A percentile compares a stretch with the other conserved stretches of the same genome.
phyloP scores from a whole-genome alignment of 2,329 filamentous ascomycete species.

The Cercospora zeina region DNA sequence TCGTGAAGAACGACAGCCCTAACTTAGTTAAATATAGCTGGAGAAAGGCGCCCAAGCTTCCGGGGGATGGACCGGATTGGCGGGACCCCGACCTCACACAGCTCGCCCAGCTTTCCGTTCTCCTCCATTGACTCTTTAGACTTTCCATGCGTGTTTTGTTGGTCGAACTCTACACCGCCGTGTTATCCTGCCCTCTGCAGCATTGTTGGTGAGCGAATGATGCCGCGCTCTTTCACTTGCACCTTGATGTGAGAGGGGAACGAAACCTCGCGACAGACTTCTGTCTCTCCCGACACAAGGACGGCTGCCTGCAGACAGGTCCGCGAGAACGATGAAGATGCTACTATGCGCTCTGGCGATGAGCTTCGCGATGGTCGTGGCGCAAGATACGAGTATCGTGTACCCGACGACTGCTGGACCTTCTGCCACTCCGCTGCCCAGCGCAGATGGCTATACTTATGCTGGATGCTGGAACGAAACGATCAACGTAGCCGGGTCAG shows the following conservation, averaged over 20 bases:
- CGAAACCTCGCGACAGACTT: not conserved
- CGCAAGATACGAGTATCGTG: constrained; percentile 33
- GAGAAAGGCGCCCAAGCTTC: not conserved
- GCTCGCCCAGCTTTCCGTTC: not conserved
- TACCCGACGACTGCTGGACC: constrained; percentile 35
- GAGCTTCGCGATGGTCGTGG: constrained; percentile 17
- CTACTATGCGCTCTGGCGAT: constrained; percentile 6
- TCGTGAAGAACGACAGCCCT: not conserved
- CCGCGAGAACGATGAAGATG: not conserved
- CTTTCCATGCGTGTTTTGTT: constrained; percentile 15
- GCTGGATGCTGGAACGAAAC: constrained; percentile 63
- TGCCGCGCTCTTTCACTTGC: not conserved
- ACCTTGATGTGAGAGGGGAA: constrained; percentile 9
- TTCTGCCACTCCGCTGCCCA: constrained; percentile 30
- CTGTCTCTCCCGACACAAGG: not conserved
- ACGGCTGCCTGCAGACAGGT: constrained; percentile 4
- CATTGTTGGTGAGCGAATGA: constrained; percentile 1
- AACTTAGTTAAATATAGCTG: constrained; percentile 5
- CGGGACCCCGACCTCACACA: constrained; percentile 3
- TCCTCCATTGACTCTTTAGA: constrained; percentile 8
- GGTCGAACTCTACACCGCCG: constrained; percentile 13
- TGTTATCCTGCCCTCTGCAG: not conserved
- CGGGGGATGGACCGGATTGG: not conserved
- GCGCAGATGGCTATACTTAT: constrained; percentile 49
- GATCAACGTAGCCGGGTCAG: constrained; percentile 42